phyloP scores from a whole-genome alignment of 1,284 basidiomycete species.

The Ceratobasidium sp. region DNA sequence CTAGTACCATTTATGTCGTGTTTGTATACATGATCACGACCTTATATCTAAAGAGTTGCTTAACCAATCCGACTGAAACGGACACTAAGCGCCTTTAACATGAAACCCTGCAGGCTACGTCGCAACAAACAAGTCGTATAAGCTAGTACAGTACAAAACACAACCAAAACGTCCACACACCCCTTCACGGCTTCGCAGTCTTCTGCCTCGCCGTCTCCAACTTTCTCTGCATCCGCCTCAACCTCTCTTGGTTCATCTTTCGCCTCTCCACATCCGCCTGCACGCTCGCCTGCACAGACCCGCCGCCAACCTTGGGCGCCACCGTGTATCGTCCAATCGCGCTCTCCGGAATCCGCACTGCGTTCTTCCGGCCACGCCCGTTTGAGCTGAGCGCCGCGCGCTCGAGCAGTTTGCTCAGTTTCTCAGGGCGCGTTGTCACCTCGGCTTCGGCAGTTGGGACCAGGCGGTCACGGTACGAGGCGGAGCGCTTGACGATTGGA shows the following conservation, averaged over 20 bases:
- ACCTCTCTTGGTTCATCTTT: constrained; percentile 49
- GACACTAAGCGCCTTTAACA: too few species aligned
- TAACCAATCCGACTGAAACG: neutral
- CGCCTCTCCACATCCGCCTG: constrained; percentile 49
- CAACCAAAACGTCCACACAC: neutral
- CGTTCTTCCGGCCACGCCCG: constrained; percentile 74
- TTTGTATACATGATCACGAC: neutral
- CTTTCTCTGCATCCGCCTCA: constrained; percentile 51
- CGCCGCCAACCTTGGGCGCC: constrained; percentile 64
- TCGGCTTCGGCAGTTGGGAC: constrained; percentile 66
- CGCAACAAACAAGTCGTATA: neutral
- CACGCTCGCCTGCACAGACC: constrained; percentile 25
- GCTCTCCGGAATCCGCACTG: constrained; percentile 79
- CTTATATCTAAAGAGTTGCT: neutral
- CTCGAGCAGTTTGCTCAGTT: constrained; percentile 74
- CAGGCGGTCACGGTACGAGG: constrained; percentile 82
- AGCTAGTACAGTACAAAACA: neutral
- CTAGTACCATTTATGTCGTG: neutral
- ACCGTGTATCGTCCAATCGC: constrained; percentile 79
- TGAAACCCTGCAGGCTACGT: neutral
- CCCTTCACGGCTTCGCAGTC: constrained; percentile 38
- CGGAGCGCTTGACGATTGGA: constrained; percentile 93
- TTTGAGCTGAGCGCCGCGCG: constrained; percentile 63
- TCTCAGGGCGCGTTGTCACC: constrained; percentile 62
- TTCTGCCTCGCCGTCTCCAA: constrained; percentile 48